phyloP scores from a whole-genome alignment of 345 rosid genomes.

The Lagerstroemia speciosa region DNA sequence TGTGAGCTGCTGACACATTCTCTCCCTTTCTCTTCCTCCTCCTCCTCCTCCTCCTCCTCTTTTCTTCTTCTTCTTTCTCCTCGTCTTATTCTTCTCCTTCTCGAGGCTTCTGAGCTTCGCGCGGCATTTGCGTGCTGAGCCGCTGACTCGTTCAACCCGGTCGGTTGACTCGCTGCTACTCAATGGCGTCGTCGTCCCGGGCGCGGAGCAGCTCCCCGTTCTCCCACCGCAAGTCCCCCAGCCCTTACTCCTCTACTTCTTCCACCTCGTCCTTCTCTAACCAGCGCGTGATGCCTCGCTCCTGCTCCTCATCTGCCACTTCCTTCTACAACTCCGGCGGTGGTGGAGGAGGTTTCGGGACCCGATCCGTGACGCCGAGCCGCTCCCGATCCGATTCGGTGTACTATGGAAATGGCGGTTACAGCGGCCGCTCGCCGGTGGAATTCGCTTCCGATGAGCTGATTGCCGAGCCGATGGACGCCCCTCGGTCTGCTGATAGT shows the following conservation, averaged over 20 bases:
- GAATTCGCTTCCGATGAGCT: conserved; percentile 62
- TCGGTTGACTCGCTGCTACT: conserved; percentile 28
- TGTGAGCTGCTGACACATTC: conserved; percentile 38
- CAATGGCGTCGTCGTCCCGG: conserved; percentile 75
- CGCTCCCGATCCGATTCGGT: conserved; percentile 57
- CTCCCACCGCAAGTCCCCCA: conserved; percentile 55
- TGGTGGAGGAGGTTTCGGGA: conserved; percentile 23
- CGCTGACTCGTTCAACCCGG: conserved; percentile 19
- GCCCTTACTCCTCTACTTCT: conserved; percentile 72
- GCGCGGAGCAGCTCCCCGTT: conserved; percentile 88
- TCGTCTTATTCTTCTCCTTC: conserved; percentile 15
- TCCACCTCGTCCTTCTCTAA: conserved; percentile 56
- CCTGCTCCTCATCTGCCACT: conserved; percentile 66
- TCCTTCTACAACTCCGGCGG: conserved; percentile 36
- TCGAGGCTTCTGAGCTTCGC: conserved; percentile 12
- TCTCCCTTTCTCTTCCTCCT: conserved; percentile 54
- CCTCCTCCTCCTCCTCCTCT: not conserved
- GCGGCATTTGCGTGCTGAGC: conserved; percentile 16
- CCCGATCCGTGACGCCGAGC: conserved; percentile 80
- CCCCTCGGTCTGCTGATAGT: conserved; percentile 66
- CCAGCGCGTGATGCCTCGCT: conserved; percentile 61
- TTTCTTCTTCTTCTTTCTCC: conserved; percentile 20
- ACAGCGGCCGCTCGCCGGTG: conserved; percentile 35
- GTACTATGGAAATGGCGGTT: conserved; percentile 29
- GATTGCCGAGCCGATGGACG: conserved; percentile 51